A percentile compares a stretch with the other conserved stretches of the same genome.
Evolutionary conservation across 495 filamentous ascomycete genomes (phyloP).

Genomic region (Parmelia sp.): DNA sequence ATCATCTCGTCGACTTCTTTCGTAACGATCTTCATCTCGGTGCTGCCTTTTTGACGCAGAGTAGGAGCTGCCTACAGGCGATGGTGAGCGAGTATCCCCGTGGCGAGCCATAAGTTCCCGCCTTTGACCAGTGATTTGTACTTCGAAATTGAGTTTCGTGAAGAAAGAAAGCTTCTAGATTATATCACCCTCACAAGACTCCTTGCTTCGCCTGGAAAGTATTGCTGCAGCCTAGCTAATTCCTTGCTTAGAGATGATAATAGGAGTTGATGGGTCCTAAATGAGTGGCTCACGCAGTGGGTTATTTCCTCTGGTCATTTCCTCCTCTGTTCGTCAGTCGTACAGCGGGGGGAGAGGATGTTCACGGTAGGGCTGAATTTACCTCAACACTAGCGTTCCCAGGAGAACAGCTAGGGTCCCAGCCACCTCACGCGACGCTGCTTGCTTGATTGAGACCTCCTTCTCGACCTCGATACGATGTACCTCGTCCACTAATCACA

Average conservation of each 20-base stretch:
- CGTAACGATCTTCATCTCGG: slow-evolving; percentile 71
- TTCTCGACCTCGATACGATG: slow-evolving; percentile 13
- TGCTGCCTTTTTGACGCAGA: slow-evolving; percentile 65
- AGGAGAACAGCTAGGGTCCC: background rate
- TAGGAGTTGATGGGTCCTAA: background rate
- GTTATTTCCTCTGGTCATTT: background rate
- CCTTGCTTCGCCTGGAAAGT: background rate
- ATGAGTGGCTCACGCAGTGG: background rate
- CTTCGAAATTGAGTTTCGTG: slow-evolving; percentile 30
- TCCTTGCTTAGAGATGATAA: background rate
- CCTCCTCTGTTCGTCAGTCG: background rate
- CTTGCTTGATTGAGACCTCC: background rate
- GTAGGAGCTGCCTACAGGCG: slow-evolving; percentile 84
- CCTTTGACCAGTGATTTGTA: slow-evolving; percentile 60
- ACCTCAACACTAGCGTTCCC: background rate
- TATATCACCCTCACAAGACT: background rate
- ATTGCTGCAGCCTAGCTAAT: background rate
- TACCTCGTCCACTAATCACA: slow-evolving; percentile 13
- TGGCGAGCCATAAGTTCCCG: slow-evolving; percentile 75
- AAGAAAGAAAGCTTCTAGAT: background rate
- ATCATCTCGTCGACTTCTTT: slow-evolving; percentile 59
- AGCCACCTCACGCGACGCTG: slow-evolving; percentile 17
- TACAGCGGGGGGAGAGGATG: background rate
- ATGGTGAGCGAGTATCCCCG: slow-evolving; percentile 91
- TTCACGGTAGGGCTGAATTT: slow-evolving; percentile 1